phyloP scores from a whole-genome alignment of 2,329 filamentous ascomycete genomes.

The Clonostachys solani region DNA sequence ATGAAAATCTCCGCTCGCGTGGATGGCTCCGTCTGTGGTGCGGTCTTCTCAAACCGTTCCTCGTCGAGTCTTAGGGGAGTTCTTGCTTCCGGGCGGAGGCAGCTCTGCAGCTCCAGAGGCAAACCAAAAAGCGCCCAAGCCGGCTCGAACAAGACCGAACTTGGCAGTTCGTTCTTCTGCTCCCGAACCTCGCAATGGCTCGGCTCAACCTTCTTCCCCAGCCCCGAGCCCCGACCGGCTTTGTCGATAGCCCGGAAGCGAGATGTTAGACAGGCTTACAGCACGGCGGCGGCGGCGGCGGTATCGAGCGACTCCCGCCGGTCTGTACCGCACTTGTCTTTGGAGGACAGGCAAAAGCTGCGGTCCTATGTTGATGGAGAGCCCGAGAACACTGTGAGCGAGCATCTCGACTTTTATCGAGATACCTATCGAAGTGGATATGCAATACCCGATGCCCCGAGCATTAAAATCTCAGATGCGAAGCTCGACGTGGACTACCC shows the following conservation, averaged over 20 bases:
- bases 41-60: conserved; percentile 44
- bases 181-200: conserved; percentile 30
- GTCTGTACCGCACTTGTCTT: not conserved
- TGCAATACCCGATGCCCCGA: conserved; percentile 43
- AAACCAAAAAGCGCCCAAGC: not conserved
- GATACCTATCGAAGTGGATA: conserved; percentile 52
- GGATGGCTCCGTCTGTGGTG: conserved; percentile 55
- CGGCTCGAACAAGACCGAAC: too few relatives aligned
- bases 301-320: conserved; percentile 6
- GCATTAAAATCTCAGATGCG: conserved; percentile 44
- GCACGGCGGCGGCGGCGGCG: conserved; percentile 14
- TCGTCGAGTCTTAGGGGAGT: conserved; percentile 19
- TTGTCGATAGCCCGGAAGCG: conserved; percentile 9
- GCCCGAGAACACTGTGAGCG: conserved; percentile 41
- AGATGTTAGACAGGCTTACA: conserved; percentile 14
- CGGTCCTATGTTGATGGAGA: conserved; percentile 48
- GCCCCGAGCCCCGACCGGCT: conserved; percentile 11
- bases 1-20: conserved; percentile 58
- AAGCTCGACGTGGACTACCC: conserved; percentile 43
- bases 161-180: conserved; percentile 15
- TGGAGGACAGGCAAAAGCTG: conserved; percentile 35
- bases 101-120: conserved; percentile 6
- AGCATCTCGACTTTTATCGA: conserved; percentile 45
- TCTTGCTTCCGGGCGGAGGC: conserved; percentile 5
- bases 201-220: conserved; percentile 31